Base-by-base conservation (phyloP, 371 early-diverging fungal genomes). In the Entomophthora muscae region DNA sequence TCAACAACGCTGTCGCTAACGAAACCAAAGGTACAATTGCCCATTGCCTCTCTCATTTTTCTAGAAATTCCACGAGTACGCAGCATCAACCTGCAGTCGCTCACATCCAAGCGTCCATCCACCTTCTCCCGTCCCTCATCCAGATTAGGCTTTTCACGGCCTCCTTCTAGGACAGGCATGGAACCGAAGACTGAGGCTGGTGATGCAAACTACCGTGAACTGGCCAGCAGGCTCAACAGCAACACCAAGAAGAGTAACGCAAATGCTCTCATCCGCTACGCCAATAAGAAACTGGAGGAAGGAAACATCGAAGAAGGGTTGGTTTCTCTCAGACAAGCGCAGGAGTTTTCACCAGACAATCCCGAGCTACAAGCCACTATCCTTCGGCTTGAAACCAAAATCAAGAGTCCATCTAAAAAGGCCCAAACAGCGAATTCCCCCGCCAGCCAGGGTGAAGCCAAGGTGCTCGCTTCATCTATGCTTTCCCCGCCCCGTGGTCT, bases 1-100 rank as follows among this genome's bases (percentile, higher is more conserved):
- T 78, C 32, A 85, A 81, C 52, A 71, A 67, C 30, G 64, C 70
- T 0, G 63, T 64, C 22, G 63, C 60, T 53, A 66, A 64, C 26
- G 23, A 55, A 56, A 26, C 56, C 28, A 53, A 30, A 24, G 68
- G 64, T 62, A 57, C 42, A 5, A 5, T 17, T n/a, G n/a, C 5
- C 42, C 10, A 5, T 42, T 17, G 42, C 42, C 42, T 17, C 5
- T 10, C 42, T 42, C 42, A 42, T 42, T 17, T 42, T 42, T 17
- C 10, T 17, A 42, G 42, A 42, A 17, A 17, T 42, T 5, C 42
- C 5, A 5, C 5, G 17, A 17, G 42, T 42, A 17, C 42, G 42
- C 5, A 42, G 42, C 42, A 17, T 42, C 42, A 42, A 17, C 42
- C 17, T 42, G 42, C 42, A 42, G 42, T 10, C 10, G 10, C 42